Percentiles rank a stretch among this genome's conserved stretches.
Evolutionary conservation across 2,329 filamentous ascomycete genomes (phyloP).

Genomic region (Colletotrichum melonis): DNA sequence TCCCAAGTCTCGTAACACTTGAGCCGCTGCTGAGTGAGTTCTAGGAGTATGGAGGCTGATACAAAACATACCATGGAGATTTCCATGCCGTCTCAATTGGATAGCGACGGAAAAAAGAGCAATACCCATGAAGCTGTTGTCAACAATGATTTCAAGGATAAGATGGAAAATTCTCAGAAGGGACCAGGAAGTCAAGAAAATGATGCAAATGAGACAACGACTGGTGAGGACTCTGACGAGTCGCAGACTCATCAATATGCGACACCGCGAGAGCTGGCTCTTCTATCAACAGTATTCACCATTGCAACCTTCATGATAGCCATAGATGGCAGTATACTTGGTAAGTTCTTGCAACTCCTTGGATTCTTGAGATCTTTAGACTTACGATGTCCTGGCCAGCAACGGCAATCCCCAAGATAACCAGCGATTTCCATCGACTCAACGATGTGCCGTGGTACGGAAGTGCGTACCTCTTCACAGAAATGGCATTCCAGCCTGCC

Average conservation of each 20-base stretch:
- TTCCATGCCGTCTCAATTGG: no score
- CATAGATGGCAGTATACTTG: constrained; percentile 1
- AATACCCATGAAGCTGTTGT: neutral
- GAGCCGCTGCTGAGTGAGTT: no score
- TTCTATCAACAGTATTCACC: neutral
- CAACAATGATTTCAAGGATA: neutral
- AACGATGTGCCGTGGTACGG: constrained; percentile 68
- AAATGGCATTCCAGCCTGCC: neutral
- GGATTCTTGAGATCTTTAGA: no score
- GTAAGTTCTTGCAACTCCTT: neutral
- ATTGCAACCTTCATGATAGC: constrained; percentile 9
- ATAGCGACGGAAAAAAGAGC: no score
- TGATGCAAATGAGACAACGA: neutral
- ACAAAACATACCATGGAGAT: neutral
- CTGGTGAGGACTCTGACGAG: neutral
- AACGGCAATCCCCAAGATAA: constrained; percentile 59
- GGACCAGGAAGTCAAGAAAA: neutral
- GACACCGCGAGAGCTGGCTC: neutral
- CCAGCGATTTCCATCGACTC: constrained; percentile 60
- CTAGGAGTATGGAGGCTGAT: neutral
- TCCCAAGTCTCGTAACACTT: neutral
- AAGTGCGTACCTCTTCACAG: constrained; percentile 53
- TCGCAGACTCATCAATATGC: neutral
- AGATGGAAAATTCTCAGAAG: neutral
- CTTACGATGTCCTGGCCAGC: neutral